Base-by-base conservation (phyloP, 169 alveolate genomes). In the Plasmodium reichenowi region DNA sequence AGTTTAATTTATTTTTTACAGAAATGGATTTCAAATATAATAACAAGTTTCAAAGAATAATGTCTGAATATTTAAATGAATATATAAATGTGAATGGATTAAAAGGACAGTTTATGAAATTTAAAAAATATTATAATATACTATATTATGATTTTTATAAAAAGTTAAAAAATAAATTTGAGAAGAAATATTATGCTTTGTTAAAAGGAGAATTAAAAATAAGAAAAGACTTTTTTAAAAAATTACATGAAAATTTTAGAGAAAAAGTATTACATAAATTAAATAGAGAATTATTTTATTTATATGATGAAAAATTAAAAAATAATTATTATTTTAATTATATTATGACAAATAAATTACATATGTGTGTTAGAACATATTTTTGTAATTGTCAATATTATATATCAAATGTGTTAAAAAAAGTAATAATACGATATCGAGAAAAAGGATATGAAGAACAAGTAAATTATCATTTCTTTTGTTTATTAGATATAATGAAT, bases 271-370 rank as follows among this genome's bases (percentile, higher is more conserved):
- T 76, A 24, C 15, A 64, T 64, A 83, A 63, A 71, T 32, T 71
- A 13, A 68, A 85, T 24, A 85, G 47, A 17, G 29, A 72, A 47
- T 29, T 85, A 43, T 52, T 59, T 7, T 71, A 85, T 72, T 24
- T 71, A 22, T 85, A 72, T 64, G 87, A 85, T 47, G 17, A 24
- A 62, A 67, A 66, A 47, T 17, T 80, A 1, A 80, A 80, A 17
- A 80, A 52, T 12, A 67, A 80, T 66, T 80, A 9, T 68, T 80
- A 66, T 38, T 80, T 29, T 17, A 80, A 80, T 29, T 67, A 45
- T 2, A n/a, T 80, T 0, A 67, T 80, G 2, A 66, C 80, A 15
- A 66, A 80, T 20, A 59, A 68, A 26, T 24, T 80, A 43, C 50
- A 80, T 64, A 32, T 80, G 17, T n/a, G 50, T 2, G 62, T 62